Evolutionary conservation across 768 basidiomycete genomes (phyloP), one percentile per base, ranked within the genome.

Genomic region (Russula griseocarnosa): DNA sequence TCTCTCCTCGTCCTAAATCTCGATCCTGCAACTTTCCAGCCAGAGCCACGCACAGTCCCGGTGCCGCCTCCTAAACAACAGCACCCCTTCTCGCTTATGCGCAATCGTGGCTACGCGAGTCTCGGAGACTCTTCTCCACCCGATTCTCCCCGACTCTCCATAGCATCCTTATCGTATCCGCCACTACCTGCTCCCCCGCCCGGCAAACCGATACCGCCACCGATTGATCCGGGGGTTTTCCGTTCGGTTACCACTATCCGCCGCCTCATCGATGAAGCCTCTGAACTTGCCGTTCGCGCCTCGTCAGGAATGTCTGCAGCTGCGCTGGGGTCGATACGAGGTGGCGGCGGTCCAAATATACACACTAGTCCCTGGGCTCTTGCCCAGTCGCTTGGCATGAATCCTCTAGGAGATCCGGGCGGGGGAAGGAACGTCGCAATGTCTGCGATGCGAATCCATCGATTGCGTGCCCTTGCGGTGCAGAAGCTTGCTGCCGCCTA

Each of bases 161-260:
- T 71, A 65, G 59, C 76, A 26, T 68, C 75, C 9, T 22, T 72
- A 24, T 69, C 76, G 18, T 77, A 81, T 24, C 77, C 82, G 40
- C 76, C 80, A 2, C 77, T 86, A 56, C 85, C 83, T 18, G 66
- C 78, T 13, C 81, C 83, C 1, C 81, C 81, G 54, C 81, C 86
- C 5, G 86, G 86, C 4, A 88, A 85, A 64, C 82, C 88, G 3
- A 82, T 85, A 0, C 93, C 93, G 0, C 91, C 92, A 0, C 93
- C 92, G 14, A 91, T 95, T 57, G 93, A 94, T 70, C 91, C 92
- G 0, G 92, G 90, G 46, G 90, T 92, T 1, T 92, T 95, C 68
- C 84, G 85, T 24, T 87, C 83, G 54, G 86, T 94, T 26, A 79
- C 83, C 0, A 77, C 81, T 30, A 92, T 95, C 59, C 84, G 93